Percentiles rank a stretch among this genome's conserved stretches.
phyloP scores from a whole-genome alignment of 2,329 filamentous ascomycete species.

The Penicillium sp. region DNA sequence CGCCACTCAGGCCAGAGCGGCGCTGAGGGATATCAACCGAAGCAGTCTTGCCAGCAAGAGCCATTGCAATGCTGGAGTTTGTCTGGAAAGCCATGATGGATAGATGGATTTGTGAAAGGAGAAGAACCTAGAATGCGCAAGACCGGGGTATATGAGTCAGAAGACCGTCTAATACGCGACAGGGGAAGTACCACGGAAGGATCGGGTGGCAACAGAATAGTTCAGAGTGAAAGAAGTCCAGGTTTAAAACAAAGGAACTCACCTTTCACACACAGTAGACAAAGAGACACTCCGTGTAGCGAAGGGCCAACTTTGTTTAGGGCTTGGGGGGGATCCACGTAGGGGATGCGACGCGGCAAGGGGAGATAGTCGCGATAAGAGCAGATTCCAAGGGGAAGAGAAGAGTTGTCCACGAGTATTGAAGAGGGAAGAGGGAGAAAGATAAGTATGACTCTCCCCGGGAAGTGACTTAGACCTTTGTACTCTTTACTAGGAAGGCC shows the following conservation, averaged over 20 bases:
- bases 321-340: conserved; percentile 11
- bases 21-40: conserved; percentile 51
- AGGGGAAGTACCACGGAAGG: conserved; percentile 17
- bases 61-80: conserved; percentile 49
- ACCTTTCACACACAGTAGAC: conserved; percentile 23
- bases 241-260: conserved; percentile 7
- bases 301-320: conserved; percentile 13
- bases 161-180: conserved; percentile 17
- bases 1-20: conserved; percentile 33
- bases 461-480: conserved; percentile 6
- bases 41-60: conserved; percentile 50
- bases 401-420: not conserved
- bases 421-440: not conserved
- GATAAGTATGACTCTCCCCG: not conserved
- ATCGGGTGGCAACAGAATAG: conserved; percentile 15
- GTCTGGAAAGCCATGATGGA: conserved; percentile 46
- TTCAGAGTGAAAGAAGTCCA: not conserved
- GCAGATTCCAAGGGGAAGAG: not conserved
- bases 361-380: conserved; percentile 15
- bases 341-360: conserved; percentile 25
- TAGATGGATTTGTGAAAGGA: conserved; percentile 10
- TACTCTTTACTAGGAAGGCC: conserved; percentile 5
- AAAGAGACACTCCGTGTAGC: conserved; percentile 8
- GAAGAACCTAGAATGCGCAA: conserved; percentile 8
- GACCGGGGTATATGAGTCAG: conserved; percentile 24